phyloP scores from a whole-genome alignment of 495 filamentous ascomycete genomes.

The Hypoxylon crocopeplum region DNA sequence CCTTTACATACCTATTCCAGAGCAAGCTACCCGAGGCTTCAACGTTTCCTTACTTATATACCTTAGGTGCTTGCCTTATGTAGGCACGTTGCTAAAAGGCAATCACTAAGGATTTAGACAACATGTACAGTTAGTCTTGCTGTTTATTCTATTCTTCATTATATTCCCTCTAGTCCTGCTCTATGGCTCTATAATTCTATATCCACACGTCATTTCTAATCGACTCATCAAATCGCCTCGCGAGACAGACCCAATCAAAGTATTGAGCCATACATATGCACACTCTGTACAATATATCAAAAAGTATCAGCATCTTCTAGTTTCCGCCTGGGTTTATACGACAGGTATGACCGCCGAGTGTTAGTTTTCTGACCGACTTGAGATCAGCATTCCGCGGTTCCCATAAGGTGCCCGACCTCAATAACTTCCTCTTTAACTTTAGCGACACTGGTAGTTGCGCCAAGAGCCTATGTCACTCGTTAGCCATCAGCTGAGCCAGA shows the following conservation, averaged over 20 bases:
- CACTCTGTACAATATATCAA: too few species aligned
- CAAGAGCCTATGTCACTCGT: slow-evolving; percentile 33
- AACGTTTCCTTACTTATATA: too few species aligned
- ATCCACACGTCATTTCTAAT: slow-evolving; percentile 10
- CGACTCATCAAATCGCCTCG: slow-evolving; percentile 1
- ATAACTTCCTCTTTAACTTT: slow-evolving; percentile 23
- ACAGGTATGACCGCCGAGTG: slow-evolving; percentile 2
- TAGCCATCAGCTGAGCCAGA: background rate
- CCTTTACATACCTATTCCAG: background rate
- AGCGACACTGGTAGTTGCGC: slow-evolving; percentile 28
- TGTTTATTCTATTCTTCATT: slow-evolving; percentile 15
- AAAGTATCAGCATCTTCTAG: too few species aligned
- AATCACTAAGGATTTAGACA: too few species aligned
- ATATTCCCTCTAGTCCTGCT: slow-evolving; percentile 1
- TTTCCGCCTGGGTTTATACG: too few species aligned
- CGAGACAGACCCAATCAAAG: background rate
- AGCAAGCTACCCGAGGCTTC: background rate
- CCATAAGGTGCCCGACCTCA: slow-evolving; percentile 14
- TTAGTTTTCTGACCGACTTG: background rate
- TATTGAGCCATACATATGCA: slow-evolving; percentile 2
- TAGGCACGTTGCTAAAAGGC: too few species aligned
- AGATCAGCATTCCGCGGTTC: slow-evolving; percentile 20
- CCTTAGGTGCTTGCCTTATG: too few species aligned
- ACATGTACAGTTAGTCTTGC: too few species aligned
- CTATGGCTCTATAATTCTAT: slow-evolving; percentile 14